These are phyloP conservation scores for Ascochyta fabae DNA, from an alignment of 2,329 filamentous ascomycete genomes.

Conservation along the genomic window DNA sequence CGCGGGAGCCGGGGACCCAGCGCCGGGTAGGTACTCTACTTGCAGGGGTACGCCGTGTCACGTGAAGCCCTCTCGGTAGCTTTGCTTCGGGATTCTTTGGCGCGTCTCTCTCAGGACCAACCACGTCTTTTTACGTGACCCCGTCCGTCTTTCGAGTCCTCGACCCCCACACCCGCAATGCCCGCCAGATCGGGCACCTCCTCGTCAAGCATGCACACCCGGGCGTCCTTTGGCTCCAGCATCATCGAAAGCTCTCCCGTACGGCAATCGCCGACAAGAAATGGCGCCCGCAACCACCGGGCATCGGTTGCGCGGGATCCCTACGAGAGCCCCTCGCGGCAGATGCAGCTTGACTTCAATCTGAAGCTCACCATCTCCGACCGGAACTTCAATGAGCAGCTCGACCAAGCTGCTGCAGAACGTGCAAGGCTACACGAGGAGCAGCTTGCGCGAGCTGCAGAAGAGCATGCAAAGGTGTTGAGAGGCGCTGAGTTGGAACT, in stretches of 20 bases:
- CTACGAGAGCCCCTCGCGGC: slow-evolving; percentile 44
- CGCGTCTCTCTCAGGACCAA: slow-evolving; percentile 24
- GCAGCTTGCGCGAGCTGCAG: slow-evolving; percentile 69
- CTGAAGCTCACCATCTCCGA: slow-evolving; percentile 52
- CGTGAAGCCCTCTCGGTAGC: slow-evolving; percentile 8
- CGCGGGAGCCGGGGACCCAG: slow-evolving; percentile 1
- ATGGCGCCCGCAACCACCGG: slow-evolving; percentile 30
- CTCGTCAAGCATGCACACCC: slow-evolving; percentile 45
- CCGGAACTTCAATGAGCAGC: slow-evolving; percentile 60
- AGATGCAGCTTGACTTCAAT: slow-evolving; percentile 51
- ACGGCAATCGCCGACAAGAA: slow-evolving; percentile 42
- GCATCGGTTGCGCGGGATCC: slow-evolving; percentile 31
- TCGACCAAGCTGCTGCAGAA: slow-evolving; percentile 69
- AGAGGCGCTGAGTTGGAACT: slow-evolving; percentile 61
- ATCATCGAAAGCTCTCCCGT: slow-evolving; percentile 40
- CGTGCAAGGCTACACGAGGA: slow-evolving; percentile 68
- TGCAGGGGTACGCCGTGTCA: slow-evolving; percentile 14
- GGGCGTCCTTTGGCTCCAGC: slow-evolving; percentile 41
- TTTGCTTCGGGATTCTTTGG: slow-evolving; percentile 19
- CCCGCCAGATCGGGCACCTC: slow-evolving; percentile 42
- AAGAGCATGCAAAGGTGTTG: slow-evolving; percentile 70
- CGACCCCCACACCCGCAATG: slow-evolving; percentile 29
- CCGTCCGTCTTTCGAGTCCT: slow-evolving; percentile 4
- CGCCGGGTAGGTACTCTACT: background rate
- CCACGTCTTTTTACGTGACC: slow-evolving; percentile 30